Percentiles rank a stretch among this genome's conserved stretches.
These are phyloP conservation scores for Kwoniella sp. DNA, from an alignment of 768 basidiomycete genomes.

Conservation along the genomic window DNA sequence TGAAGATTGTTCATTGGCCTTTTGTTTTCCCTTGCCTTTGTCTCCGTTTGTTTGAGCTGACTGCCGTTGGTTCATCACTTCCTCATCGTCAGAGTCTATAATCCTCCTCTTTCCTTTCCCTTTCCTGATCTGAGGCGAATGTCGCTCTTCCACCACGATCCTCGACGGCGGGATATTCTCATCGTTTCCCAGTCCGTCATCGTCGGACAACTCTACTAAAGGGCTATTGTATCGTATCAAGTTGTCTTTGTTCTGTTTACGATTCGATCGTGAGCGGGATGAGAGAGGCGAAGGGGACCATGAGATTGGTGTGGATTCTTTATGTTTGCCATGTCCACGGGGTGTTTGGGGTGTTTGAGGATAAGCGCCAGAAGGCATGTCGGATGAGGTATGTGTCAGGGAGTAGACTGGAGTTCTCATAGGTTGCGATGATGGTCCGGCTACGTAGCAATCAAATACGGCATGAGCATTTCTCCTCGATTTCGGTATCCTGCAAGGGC, in stretches of 20 bases:
- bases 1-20: not conserved
- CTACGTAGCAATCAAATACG: too few species aligned
- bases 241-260: not conserved
- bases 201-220: conserved; percentile 4
- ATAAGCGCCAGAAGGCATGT: conserved; percentile 15
- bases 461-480: too few species aligned
- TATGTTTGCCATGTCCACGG: not conserved
- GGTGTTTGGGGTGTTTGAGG: conserved; percentile 19
- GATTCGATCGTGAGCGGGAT: not conserved
- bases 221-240: not conserved
- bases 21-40: not conserved
- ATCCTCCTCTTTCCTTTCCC: conserved; percentile 2
- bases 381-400: conserved; percentile 7
- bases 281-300: conserved; percentile 16
- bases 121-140: not conserved
- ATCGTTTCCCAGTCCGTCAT: conserved; percentile 10
- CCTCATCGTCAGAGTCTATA: conserved; percentile 13
- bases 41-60: conserved; percentile 3
- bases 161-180: not conserved
- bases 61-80: conserved; percentile 1
- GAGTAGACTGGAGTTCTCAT: conserved; percentile 19
- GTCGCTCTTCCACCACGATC: not conserved
- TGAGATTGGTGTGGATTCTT: not conserved
- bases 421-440: conserved; percentile 12
- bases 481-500: too few species aligned